A percentile compares a stretch with the other conserved stretches of the same genome.
Evolutionary conservation across 768 basidiomycete genomes (phyloP).

Genomic region (Hygrophoropsis aurantiaca): DNA sequence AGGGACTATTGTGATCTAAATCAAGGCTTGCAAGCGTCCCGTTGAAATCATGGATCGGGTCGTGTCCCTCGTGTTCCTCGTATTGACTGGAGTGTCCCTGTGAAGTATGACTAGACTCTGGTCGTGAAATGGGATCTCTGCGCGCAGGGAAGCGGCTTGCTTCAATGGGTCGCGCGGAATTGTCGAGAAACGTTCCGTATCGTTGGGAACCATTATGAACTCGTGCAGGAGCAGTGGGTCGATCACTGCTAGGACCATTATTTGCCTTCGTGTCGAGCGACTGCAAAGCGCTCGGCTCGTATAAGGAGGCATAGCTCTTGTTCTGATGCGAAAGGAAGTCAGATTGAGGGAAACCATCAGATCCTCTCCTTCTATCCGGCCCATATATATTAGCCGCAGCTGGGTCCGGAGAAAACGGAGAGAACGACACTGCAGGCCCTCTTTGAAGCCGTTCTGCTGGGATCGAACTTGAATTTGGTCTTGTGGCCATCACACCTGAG

Average conservation of each 20-base stretch:
- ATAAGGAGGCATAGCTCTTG: constrained; percentile 52
- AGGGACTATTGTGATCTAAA: constrained; percentile 46
- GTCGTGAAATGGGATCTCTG: constrained; percentile 53
- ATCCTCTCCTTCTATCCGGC: constrained; percentile 38
- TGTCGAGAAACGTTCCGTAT: constrained; percentile 44
- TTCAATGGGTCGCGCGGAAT: constrained; percentile 36
- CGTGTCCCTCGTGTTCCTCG: constrained; percentile 40
- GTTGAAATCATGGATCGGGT: constrained; percentile 67
- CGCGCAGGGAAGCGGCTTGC: constrained; percentile 42
- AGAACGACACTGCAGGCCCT: constrained; percentile 42
- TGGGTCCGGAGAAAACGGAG: constrained; percentile 81
- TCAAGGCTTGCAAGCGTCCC: constrained; percentile 76
- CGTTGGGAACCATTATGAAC: constrained; percentile 47
- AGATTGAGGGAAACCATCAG: constrained; percentile 31
- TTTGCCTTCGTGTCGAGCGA: constrained; percentile 39
- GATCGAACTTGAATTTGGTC: constrained; percentile 13
- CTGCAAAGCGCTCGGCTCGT: constrained; percentile 33
- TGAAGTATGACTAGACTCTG: constrained; percentile 46
- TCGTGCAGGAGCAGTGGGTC: constrained; percentile 45
- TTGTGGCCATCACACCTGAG: constrained; percentile 13
- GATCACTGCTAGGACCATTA: constrained; percentile 22
- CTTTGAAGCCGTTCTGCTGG: constrained; percentile 15
- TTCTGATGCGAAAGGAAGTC: constrained; percentile 48
- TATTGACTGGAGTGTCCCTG: constrained; percentile 21
- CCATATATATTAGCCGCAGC: constrained; percentile 34